Base-by-base conservation (phyloP, 139 green algal genomes). In the Marvania coccoides region DNA sequence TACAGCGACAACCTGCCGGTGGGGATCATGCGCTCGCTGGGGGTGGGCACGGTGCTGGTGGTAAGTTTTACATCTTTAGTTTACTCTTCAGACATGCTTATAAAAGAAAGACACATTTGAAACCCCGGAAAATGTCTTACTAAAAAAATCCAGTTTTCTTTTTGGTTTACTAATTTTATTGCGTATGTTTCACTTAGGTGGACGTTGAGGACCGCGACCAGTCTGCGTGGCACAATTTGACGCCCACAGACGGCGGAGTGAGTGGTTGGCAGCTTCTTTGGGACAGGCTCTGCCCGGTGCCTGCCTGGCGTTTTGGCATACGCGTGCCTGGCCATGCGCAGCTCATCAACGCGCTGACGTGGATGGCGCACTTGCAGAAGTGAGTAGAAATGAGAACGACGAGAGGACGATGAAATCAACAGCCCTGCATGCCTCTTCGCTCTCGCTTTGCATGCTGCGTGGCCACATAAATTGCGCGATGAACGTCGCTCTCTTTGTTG, bases 121-220 rank as follows among this genome's bases (percentile, higher is more conserved):
- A n/a, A n/a, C n/a, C n/a, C 38, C 38, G 12, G 12, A 46, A 9
- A 9, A 46, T 9, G 38, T 46, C 12, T 46, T 46, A 46, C 38
- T 46, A 12, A 9, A 9, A 56, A 24, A 26, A 24, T 15, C 47
- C 31, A 56, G 47, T 24, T 56, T 6, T 5, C 24, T 5, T 12
- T 5, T 15, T 7, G 45, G 26, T n/a, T n/a, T 46, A 53, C 45
- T 53, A n/a, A 53, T 6, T 35, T 26, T 7, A 30, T 59, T 24
- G n/a, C n/a, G 35, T 23, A 15, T 55, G 70, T 58, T 64, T 81
- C 34, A 74, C 76, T 53, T 67, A 77, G 54, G 80, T 94, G 66
- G 87, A 94, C 67, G 87, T 94, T 45, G 85, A 91, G 76, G 83
- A 89, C 63, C 78, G 85, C 31, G 83, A 88, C 42, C 67, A 74